Conservation (phyloP, 345 rosid genomes). For the Noccaea caerulescens region DNA sequence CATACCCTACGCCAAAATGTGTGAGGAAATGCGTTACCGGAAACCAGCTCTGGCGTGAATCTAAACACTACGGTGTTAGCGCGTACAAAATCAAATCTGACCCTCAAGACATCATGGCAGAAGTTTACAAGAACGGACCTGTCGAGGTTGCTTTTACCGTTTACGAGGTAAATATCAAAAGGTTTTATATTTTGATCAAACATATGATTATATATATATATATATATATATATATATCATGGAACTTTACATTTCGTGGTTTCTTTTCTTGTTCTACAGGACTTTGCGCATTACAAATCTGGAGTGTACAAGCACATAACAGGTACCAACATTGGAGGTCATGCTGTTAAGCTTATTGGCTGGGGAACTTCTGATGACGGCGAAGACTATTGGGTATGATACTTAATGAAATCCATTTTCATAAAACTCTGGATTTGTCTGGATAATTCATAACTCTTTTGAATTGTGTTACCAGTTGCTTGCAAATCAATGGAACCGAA, state of each 20-base stretch:
- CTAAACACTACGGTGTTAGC: constrained; percentile 77
- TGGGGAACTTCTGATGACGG: constrained; percentile 96
- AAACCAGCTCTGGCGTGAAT: constrained; percentile 74
- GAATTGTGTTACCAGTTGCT: constrained; percentile 64
- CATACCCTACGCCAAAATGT: constrained; percentile 86
- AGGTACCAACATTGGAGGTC: constrained; percentile 77
- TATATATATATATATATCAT: no score
- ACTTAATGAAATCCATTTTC: background rate
- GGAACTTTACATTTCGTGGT: constrained; percentile 11
- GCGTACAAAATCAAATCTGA: constrained; percentile 72
- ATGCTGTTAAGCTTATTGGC: constrained; percentile 93
- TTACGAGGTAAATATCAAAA: constrained; percentile 62
- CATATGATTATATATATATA: background rate
- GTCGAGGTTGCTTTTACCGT: constrained; percentile 92
- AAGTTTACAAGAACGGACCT: constrained; percentile 83
- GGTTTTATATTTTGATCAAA: constrained; percentile 2
- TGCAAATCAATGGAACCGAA: constrained; percentile 91
- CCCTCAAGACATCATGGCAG: constrained; percentile 80
- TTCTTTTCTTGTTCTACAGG: constrained; percentile 49
- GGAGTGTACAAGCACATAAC: constrained; percentile 90
- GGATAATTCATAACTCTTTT: constrained; percentile 8
- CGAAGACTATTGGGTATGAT: constrained; percentile 87
- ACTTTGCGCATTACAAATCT: constrained; percentile 91
- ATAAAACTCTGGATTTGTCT: background rate
- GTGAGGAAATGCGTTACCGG: constrained; percentile 67